phyloP scores from a whole-genome alignment of 2,329 filamentous ascomycete species.

The Nemania serpens region DNA sequence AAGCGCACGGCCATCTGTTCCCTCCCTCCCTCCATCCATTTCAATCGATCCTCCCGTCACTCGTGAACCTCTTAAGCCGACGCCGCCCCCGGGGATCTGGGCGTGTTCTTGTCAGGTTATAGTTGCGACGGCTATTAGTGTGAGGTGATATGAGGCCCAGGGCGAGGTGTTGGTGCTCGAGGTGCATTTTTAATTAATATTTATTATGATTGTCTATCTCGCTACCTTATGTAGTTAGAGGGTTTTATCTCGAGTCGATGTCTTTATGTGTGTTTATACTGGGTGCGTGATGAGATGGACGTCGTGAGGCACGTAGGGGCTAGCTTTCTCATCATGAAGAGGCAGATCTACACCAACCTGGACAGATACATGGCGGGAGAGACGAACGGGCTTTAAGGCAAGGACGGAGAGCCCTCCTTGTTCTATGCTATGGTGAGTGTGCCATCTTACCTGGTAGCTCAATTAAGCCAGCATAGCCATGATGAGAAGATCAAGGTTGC shows the following conservation, averaged over 20 bases:
- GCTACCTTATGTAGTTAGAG: background rate
- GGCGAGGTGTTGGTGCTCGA: slow-evolving; percentile 25
- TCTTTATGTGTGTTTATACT: no score
- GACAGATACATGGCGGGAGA: background rate
- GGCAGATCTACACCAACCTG: no score
- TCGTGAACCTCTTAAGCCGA: slow-evolving; percentile 55
- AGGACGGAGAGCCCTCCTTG: background rate
- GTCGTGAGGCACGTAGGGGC: background rate
- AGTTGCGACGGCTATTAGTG: background rate
- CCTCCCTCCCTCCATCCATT: no score
- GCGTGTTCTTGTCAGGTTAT: background rate
- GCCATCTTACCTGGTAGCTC: background rate
- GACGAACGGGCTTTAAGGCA: background rate
- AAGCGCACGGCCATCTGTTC: no score
- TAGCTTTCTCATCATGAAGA: no score
- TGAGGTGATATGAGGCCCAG: background rate
- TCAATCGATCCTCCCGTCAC: no score
- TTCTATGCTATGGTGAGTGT: no score
- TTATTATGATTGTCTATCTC: background rate
- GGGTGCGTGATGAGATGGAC: no score
- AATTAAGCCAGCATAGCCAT: background rate
- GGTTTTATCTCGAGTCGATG: no score
- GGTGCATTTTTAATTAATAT: slow-evolving; percentile 29
- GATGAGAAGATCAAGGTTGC: background rate
- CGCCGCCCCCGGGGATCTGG: slow-evolving; percentile 56